phyloP scores from a whole-genome alignment of 2,329 filamentous ascomycete genomes.

The Botrytis cinerea region DNA sequence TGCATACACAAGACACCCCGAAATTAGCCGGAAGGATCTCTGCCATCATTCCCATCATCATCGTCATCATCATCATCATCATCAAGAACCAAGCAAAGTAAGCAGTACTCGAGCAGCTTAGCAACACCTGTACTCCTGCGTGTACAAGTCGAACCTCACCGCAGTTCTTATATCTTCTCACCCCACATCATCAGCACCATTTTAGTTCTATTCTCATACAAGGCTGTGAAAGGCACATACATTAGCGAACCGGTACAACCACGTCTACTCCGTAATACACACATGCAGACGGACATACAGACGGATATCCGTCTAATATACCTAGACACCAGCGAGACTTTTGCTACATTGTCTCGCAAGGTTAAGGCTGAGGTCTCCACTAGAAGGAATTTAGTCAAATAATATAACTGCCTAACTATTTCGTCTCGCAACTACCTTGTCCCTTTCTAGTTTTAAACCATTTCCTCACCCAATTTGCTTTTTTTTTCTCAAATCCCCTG shows the following conservation, averaged over 20 bases:
- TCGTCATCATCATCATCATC: background rate
- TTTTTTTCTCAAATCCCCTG: background rate
- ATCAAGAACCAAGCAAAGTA: background rate
- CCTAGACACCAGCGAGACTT: background rate
- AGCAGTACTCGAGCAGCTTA: background rate
- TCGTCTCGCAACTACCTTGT: background rate
- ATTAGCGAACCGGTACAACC: background rate
- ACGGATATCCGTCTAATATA: background rate
- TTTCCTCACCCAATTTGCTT: background rate
- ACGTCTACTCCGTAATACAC: background rate
- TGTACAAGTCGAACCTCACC: background rate
- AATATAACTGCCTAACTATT: too few relatives aligned
- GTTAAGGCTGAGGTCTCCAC: background rate
- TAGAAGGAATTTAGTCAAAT: background rate
- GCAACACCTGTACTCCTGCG: background rate
- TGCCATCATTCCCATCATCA: background rate
- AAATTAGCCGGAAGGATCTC: background rate
- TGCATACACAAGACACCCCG: background rate
- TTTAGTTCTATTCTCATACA: background rate
- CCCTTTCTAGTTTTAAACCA: background rate
- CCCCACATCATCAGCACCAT: background rate
- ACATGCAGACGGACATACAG: background rate
- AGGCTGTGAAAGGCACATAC: constrained; percentile 1
- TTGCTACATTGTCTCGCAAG: background rate
- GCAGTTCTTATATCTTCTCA: background rate